A percentile compares a stretch with the other conserved stretches of the same genome.
phyloP scores from a whole-genome alignment of 1,284 basidiomycete species.

The Psilocybe mexicana region DNA sequence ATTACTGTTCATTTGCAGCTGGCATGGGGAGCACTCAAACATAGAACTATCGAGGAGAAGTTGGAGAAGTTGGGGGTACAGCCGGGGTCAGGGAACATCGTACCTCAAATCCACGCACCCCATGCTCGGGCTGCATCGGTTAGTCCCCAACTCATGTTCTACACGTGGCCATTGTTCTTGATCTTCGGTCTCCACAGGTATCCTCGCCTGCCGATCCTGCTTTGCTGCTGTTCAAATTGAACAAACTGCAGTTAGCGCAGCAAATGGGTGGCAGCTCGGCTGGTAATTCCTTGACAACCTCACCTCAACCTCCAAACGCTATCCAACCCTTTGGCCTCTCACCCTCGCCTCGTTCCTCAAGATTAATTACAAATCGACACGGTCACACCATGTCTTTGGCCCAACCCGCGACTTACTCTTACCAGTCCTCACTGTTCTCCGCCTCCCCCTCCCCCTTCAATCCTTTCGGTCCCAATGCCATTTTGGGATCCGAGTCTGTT shows the following conservation, averaged over 20 bases:
- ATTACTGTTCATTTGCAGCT: constrained; percentile 39
- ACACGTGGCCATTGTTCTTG: constrained; percentile 29
- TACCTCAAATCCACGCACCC: constrained; percentile 64
- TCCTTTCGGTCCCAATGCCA: constrained; percentile 59
- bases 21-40: constrained; percentile 72
- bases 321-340: constrained; percentile 37
- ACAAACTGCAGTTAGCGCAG: constrained; percentile 77
- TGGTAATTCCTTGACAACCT: constrained; percentile 55
- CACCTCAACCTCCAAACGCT: constrained; percentile 56
- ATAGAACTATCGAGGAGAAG: constrained; percentile 74
- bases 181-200: constrained; percentile 50
- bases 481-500: constrained; percentile 48
- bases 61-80: constrained; percentile 77
- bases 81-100: constrained; percentile 54
- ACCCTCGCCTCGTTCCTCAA: constrained; percentile 46
- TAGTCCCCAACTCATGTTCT: constrained; percentile 33
- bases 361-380: constrained; percentile 52
- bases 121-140: constrained; percentile 81
- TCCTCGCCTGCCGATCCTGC: constrained; percentile 83
- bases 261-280: constrained; percentile 38
- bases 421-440: constrained; percentile 42
- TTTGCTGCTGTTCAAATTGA: constrained; percentile 75
- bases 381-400: constrained; percentile 72
- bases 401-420: constrained; percentile 44
- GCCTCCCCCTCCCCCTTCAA: constrained; percentile 42